phyloP scores from a whole-genome alignment of 2,329 filamentous ascomycete species.

The Paramyrothecium sp. region DNA sequence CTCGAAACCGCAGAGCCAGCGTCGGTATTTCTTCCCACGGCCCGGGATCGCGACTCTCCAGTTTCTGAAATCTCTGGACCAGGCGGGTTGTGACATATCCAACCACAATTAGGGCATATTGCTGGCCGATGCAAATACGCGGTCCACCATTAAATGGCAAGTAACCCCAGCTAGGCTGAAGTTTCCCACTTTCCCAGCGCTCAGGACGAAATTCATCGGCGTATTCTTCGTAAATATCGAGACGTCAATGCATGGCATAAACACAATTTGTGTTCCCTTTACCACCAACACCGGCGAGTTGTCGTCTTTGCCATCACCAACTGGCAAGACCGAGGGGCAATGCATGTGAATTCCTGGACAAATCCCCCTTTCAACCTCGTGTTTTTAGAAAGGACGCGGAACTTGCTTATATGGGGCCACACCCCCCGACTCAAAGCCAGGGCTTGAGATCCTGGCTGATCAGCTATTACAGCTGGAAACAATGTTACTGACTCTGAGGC shows the following conservation, averaged over 20 bases:
- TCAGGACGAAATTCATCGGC: slow-evolving; percentile 32
- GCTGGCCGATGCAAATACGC: slow-evolving; percentile 20
- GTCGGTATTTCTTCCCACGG: slow-evolving; percentile 14
- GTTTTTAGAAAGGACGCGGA: no score
- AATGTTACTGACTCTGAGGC: no score
- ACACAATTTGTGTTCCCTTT: slow-evolving; percentile 42
- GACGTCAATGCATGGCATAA: slow-evolving; percentile 40
- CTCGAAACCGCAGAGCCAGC: slow-evolving; percentile 13
- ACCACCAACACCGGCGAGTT: slow-evolving; percentile 45
- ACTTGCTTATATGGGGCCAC: no score
- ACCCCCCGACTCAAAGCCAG: no score
- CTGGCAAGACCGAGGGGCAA: no score
- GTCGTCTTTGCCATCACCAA: slow-evolving; percentile 48
- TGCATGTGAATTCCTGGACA: no score
- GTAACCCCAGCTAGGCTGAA: slow-evolving; percentile 40
- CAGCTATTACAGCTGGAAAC: no score
- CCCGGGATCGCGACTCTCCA: slow-evolving; percentile 14
- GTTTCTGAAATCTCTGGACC: slow-evolving; percentile 15
- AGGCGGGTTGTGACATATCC: slow-evolving; percentile 20
- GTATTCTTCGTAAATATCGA: slow-evolving; percentile 35
- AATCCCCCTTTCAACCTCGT: no score
- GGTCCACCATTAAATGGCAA: slow-evolving; percentile 37
- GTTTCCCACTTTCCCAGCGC: slow-evolving; percentile 32
- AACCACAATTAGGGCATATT: slow-evolving; percentile 19
- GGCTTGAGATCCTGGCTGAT: no score